Evolutionary conservation across 208 protist species (phyloP).

Genomic region (Hexamita inflata): DNA sequence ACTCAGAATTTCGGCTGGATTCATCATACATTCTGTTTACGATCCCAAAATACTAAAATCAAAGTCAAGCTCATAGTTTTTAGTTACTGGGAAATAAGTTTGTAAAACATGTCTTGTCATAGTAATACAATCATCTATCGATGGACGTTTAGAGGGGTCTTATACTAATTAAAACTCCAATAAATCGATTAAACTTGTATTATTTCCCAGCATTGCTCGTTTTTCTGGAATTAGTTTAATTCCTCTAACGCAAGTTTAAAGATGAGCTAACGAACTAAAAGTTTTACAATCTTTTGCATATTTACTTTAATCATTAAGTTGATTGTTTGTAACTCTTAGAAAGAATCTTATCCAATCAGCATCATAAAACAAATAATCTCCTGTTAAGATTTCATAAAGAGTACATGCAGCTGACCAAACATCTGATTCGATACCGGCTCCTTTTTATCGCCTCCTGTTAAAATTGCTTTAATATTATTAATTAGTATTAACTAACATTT

Average conservation of each 20-base stretch:
- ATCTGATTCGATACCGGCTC: conserved; percentile 49
- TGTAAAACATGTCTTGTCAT: conserved; percentile 3
- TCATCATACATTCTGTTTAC: background rate
- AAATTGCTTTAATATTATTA: conserved; percentile 50
- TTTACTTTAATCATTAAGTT: too few species aligned
- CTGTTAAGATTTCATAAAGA: conserved; percentile 55
- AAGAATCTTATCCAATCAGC: conserved; percentile 52
- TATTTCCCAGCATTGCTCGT: conserved; percentile 40
- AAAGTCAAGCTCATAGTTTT: conserved; percentile 5
- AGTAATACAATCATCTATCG: conserved; percentile 32
- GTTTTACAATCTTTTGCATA: background rate
- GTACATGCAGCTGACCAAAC: conserved; percentile 58
- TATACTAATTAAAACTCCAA: conserved; percentile 48
- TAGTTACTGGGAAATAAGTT: conserved; percentile 1
- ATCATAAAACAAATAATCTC: conserved; percentile 58
- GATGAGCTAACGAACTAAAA: background rate
- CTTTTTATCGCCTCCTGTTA: conserved; percentile 49
- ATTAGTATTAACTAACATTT: conserved; percentile 56
- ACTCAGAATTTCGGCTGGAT: conserved; percentile 1
- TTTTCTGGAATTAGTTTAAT: conserved; percentile 37
- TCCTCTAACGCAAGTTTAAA: conserved; percentile 23
- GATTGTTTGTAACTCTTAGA: conserved; percentile 43
- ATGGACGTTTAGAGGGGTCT: conserved; percentile 43
- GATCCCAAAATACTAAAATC: background rate
- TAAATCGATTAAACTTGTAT: conserved; percentile 41